Evolutionary conservation across 176 grass and related monocot species (phyloP).

Genomic region (Oryza glaberrima): DNA sequence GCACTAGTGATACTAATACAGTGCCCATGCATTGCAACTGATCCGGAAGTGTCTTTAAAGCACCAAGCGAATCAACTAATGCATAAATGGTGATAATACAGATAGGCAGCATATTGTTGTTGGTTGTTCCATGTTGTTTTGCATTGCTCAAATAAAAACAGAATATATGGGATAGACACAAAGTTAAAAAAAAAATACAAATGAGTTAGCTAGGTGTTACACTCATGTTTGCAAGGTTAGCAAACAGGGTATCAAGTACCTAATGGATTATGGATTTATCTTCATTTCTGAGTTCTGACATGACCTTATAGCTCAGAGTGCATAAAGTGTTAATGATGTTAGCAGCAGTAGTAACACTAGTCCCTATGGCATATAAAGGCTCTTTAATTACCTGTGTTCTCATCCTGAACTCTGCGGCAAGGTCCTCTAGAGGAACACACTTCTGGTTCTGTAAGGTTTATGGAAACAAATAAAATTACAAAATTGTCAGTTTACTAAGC

Average conservation of each 20-base stretch:
- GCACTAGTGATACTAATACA: not conserved
- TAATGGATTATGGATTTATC: not conserved
- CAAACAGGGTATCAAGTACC: conserved; percentile 16
- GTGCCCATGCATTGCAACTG: not conserved
- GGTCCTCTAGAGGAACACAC: conserved; percentile 92
- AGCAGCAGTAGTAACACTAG: not conserved
- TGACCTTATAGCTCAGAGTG: not conserved
- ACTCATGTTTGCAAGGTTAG: not conserved
- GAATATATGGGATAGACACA: not conserved
- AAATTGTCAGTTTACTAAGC: not conserved
- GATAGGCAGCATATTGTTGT: not conserved
- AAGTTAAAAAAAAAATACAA: not conserved
- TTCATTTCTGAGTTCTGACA: not conserved
- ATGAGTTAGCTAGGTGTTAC: not conserved
- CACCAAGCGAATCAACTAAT: not conserved
- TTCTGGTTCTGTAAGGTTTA: conserved; percentile 74
- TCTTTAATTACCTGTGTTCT: conserved; percentile 74
- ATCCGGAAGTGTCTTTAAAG: not conserved
- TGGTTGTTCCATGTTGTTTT: not conserved
- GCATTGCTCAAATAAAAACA: not conserved
- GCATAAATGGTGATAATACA: not conserved
- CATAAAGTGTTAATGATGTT: conserved; percentile 3
- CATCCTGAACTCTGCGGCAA: conserved; percentile 88
- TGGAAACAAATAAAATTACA: not conserved
- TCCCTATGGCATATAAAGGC: conserved; percentile 5